A percentile compares a stretch with the other conserved stretches of the same genome.
Evolutionary conservation across 2,329 filamentous ascomycete genomes (phyloP).

Genomic region (Colletotrichum sp.): DNA sequence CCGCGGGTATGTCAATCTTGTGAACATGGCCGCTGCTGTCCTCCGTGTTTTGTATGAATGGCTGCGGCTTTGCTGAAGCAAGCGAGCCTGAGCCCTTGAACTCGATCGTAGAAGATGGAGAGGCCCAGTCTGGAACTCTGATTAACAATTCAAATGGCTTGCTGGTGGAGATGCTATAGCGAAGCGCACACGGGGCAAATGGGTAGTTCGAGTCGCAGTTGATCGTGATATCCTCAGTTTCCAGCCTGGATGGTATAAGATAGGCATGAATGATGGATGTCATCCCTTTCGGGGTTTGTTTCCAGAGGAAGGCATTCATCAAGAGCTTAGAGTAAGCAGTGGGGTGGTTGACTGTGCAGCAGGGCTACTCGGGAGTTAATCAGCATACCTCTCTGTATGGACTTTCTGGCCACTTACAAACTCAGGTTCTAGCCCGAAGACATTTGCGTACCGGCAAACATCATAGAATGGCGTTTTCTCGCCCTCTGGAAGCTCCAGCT

Average conservation of each 20-base stretch:
- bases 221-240: constrained; percentile 25
- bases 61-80: neutral
- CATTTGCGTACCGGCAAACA: constrained; percentile 16
- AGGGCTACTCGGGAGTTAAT: constrained; percentile 35
- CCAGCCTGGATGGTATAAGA: neutral
- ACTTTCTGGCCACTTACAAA: constrained; percentile 29
- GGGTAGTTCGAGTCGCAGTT: constrained; percentile 52
- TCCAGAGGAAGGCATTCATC: constrained; percentile 24
- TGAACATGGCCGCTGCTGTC: neutral
- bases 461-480: constrained; percentile 45
- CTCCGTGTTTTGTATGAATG: neutral
- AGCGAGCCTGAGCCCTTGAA: neutral
- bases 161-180: constrained; percentile 29
- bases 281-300: neutral
- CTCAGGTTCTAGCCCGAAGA: constrained; percentile 53
- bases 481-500: constrained; percentile 34
- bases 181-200: constrained; percentile 25
- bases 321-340: constrained; percentile 63
- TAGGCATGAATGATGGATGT: neutral
- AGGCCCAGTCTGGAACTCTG: constrained; percentile 26
- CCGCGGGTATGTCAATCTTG: neutral
- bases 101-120: neutral
- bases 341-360: constrained; percentile 64
- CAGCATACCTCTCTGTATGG: neutral
- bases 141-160: constrained; percentile 26